phyloP scores from a whole-genome alignment of 352 stramenopile species.

The Peronosclerospora sorghi region DNA sequence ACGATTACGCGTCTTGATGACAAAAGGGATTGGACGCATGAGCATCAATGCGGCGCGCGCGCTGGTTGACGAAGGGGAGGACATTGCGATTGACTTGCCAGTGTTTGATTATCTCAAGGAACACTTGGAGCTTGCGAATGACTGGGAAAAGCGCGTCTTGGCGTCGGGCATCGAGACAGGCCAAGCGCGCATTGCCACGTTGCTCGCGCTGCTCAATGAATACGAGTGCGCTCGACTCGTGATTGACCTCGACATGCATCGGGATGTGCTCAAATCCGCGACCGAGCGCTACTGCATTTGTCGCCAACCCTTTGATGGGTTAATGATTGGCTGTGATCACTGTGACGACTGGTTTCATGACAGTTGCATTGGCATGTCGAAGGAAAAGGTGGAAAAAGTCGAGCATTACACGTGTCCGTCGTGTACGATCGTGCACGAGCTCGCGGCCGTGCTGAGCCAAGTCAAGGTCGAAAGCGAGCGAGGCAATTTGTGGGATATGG shows the following conservation, averaged over 20 bases:
- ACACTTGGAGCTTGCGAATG: conserved; percentile 58
- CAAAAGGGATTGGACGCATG: conserved; percentile 54
- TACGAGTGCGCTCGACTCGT: conserved; percentile 66
- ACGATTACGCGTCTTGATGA: conserved; percentile 54
- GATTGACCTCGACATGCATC: conserved; percentile 83
- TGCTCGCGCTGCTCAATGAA: conserved; percentile 66
- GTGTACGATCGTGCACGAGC: conserved; percentile 86
- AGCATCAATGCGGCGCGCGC: conserved; percentile 44
- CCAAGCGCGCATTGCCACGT: conserved; percentile 56
- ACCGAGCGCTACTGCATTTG: conserved; percentile 88
- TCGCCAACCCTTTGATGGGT: conserved; percentile 79
- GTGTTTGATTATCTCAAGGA: conserved; percentile 75
- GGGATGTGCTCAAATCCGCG: conserved; percentile 85
- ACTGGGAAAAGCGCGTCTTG: conserved; percentile 73
- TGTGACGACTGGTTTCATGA: conserved; percentile 88
- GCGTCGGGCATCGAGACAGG: conserved; percentile 68
- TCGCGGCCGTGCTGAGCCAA: conserved; percentile 46
- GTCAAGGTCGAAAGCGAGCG: conserved; percentile 38
- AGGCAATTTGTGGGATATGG: conserved; percentile 68
- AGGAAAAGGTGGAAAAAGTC: conserved; percentile 91
- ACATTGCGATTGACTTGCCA: conserved; percentile 61
- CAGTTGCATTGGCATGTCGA: conserved; percentile 84
- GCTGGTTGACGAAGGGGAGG: conserved; percentile 72
- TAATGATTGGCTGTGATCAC: conserved; percentile 85
- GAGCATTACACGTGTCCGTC: conserved; percentile 93